Evolutionary conservation across 1,284 basidiomycete genomes (phyloP).

Genomic region (Hemileia vastatrix): DNA sequence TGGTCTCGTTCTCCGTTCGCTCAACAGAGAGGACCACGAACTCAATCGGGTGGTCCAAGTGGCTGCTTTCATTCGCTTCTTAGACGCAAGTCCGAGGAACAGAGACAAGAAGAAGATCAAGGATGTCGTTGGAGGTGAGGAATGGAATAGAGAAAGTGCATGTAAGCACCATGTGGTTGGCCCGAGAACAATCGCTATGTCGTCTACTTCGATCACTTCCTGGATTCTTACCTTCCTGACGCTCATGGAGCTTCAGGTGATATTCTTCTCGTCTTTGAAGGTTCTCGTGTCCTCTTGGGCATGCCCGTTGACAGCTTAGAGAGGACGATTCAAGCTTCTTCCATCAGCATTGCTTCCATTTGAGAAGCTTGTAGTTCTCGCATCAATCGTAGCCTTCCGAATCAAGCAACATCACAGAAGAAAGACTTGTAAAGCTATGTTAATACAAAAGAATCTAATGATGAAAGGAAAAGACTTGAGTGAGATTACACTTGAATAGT

Average conservation of each 20-base stretch:
- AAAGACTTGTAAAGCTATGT: no score
- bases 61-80: neutral
- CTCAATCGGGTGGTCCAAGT: neutral
- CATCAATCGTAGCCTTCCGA: no score
- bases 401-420: no score
- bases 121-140: neutral
- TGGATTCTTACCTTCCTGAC: neutral
- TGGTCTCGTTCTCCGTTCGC: neutral
- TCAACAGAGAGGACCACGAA: neutral
- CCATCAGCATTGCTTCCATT: no score
- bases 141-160: neutral
- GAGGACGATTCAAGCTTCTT: no score
- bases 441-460: no score
- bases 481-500: no score
- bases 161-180: neutral
- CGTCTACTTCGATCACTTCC: neutral
- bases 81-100: neutral
- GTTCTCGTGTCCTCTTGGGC: neutral
- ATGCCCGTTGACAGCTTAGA: neutral
- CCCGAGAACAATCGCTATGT: neutral
- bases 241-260: neutral
- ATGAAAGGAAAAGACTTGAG: no score
- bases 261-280: neutral
- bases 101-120: neutral
- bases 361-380: no score